Evolutionary conservation across 2,329 filamentous ascomycete genomes (phyloP), one percentile per base, ranked within the genome.

Genomic region (Cylindrodendrum hubeiense): DNA sequence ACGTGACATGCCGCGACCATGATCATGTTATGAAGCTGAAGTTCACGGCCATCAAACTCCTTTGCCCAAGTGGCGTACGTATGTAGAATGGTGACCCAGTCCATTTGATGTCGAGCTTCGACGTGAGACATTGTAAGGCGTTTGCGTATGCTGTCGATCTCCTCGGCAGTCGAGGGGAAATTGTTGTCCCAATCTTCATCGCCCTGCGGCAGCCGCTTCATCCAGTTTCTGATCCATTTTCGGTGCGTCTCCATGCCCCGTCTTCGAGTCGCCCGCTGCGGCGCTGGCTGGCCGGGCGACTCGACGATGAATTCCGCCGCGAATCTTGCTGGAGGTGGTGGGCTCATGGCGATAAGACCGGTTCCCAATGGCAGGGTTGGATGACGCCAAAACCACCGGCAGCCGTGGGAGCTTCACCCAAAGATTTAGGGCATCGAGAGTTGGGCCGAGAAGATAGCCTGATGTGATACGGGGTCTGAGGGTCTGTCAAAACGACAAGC

Each of bases 171-270:
- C 21, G 66, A 74, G 13, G 71, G 71, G 46, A 59, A 67, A 61
- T 73, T 74, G 49, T 73, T 73, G 44, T 73, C 66, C 71, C 71
- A 73, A 39, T 73, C 71, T 60, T 72, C 71, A n/a, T 73, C 69
- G 39, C 71, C 71, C 47, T 73, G 71, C 13, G 71, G 71, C n/a
- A 73, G 57, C 28, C 71, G 71, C 49, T 71, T 70, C 69, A 73
- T 68, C 71, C 71, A 73, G 37, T 71, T 69, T 52, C 37, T 65
- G 26, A 73, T 68, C 71, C 71, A 73, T 74, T 65, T 73, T 43
- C 71, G 70, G 28, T 72, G 71, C 34, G 71, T 71, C 41, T 72
- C 72, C 55, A 73, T 63, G 39, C 71, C 71, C 39, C 71, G 60
- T 54, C 71, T 71, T 43, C 71, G 71, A 19, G 71, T 64, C 41